Evolutionary conservation across 2,329 filamentous ascomycete species (phyloP).

Genomic region (Sclerotinia borealis): DNA sequence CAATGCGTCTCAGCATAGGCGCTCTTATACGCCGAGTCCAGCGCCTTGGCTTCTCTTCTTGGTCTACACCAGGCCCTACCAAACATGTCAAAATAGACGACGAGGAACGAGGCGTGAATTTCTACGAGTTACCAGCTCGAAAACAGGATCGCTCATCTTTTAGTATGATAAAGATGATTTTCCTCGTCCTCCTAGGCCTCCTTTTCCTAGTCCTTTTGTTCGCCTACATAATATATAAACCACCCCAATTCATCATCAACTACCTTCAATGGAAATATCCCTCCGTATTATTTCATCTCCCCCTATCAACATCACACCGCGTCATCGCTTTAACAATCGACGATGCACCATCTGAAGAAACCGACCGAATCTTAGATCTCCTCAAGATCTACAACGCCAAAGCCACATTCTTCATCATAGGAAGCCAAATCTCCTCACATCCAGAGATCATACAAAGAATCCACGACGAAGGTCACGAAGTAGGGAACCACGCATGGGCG

Average conservation of each 20-base stretch:
- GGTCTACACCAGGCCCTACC: background rate
- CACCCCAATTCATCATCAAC: constrained; percentile 62
- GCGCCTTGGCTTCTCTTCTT: background rate
- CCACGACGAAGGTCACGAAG: constrained; percentile 58
- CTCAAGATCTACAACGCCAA: constrained; percentile 60
- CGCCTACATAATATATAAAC: constrained; percentile 74
- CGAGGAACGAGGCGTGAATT: constrained; percentile 21
- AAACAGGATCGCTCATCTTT: background rate
- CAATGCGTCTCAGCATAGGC: constrained; percentile 10
- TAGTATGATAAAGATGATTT: constrained; percentile 14
- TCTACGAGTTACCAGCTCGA: background rate
- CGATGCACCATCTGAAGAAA: constrained; percentile 72
- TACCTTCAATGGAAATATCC: constrained; percentile 68
- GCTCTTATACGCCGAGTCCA: constrained; percentile 4
- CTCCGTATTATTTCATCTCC: constrained; percentile 70
- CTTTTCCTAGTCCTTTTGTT: constrained; percentile 32
- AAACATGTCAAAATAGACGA: constrained; percentile 32
- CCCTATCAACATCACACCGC: constrained; percentile 49
- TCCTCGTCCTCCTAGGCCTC: constrained; percentile 21
- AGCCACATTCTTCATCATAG: constrained; percentile 88
- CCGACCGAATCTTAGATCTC: constrained; percentile 60
- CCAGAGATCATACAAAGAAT: constrained; percentile 51
- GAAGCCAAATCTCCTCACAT: constrained; percentile 59
- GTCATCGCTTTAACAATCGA: constrained; percentile 81
- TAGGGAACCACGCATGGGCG: constrained; percentile 85